phyloP scores from a whole-genome alignment of 768 basidiomycete species.

The Hypsizygus marmoreus region DNA sequence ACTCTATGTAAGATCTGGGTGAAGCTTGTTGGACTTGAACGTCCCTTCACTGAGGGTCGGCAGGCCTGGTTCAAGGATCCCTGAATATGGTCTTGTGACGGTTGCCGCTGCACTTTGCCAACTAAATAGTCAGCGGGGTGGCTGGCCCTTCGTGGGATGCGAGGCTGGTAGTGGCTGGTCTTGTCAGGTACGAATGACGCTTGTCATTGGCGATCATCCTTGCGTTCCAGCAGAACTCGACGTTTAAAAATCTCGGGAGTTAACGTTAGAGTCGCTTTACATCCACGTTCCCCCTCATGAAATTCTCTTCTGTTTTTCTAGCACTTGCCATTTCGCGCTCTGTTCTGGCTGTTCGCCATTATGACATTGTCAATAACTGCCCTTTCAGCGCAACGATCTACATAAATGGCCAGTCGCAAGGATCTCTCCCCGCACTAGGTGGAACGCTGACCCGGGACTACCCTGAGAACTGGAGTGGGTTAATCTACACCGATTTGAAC shows the following conservation, averaged over 20 bases:
- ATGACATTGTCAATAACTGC: conserved; percentile 2
- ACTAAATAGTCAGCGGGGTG: neutral
- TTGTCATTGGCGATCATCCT: no score
- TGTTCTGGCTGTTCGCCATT: neutral
- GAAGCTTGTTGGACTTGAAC: no score
- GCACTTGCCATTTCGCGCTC: neutral
- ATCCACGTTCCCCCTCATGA: no score
- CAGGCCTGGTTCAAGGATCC: no score
- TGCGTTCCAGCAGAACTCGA: no score
- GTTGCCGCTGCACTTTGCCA: neutral
- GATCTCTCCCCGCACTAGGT: neutral
- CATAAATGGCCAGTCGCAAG: conserved; percentile 1
- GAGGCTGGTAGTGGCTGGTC: neutral
- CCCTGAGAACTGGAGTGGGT: conserved; percentile 2
- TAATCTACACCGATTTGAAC: conserved; percentile 2
- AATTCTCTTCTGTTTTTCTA: neutral
- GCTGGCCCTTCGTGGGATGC: neutral
- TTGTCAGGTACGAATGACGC: neutral
- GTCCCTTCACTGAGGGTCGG: no score
- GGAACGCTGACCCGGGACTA: neutral
- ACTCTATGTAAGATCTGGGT: no score
- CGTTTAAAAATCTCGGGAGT: no score
- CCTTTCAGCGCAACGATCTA: conserved; percentile 1
- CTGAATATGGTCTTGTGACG: neutral
- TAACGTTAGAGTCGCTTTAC: no score